Conservation (phyloP, 805 yeast species). For the Suhomyces faveliae region DNA sequence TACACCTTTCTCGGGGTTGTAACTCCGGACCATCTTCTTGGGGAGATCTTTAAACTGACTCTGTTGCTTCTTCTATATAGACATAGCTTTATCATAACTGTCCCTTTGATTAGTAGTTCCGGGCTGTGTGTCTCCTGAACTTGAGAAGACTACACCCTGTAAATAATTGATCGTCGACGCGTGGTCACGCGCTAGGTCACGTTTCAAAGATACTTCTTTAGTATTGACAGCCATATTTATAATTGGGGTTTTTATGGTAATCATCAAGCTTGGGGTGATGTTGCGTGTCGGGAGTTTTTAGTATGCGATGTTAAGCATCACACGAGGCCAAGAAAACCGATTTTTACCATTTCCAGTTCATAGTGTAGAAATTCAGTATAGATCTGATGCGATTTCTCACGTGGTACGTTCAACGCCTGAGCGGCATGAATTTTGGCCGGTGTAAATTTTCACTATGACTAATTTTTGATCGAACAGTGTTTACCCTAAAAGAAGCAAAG, state of each 20-base stretch:
- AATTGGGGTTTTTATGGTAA: no score
- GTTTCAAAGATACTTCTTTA: background rate
- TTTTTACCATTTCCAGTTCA: no score
- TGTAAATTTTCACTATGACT: constrained; percentile 5
- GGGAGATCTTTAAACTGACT: background rate
- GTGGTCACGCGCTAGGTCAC: constrained; percentile 2
- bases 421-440: constrained; percentile 4
- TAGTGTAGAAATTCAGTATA: background rate
- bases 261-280: no score
- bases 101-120: background rate
- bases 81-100: constrained; percentile 11
- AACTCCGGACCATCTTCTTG: constrained; percentile 1
- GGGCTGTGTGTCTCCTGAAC: background rate
- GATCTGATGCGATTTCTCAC: background rate
- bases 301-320: no score
- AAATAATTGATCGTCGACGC: background rate
- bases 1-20: constrained; percentile 1
- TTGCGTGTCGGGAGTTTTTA: no score
- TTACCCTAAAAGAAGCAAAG: background rate
- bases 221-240: no score
- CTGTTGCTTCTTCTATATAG: constrained; percentile 7
- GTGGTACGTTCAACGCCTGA: constrained; percentile 5
- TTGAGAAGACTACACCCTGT: background rate
- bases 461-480: background rate
- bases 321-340: background rate